phyloP scores from a whole-genome alignment of 495 filamentous ascomycete species.

The Hypoxylon subgilvum region DNA sequence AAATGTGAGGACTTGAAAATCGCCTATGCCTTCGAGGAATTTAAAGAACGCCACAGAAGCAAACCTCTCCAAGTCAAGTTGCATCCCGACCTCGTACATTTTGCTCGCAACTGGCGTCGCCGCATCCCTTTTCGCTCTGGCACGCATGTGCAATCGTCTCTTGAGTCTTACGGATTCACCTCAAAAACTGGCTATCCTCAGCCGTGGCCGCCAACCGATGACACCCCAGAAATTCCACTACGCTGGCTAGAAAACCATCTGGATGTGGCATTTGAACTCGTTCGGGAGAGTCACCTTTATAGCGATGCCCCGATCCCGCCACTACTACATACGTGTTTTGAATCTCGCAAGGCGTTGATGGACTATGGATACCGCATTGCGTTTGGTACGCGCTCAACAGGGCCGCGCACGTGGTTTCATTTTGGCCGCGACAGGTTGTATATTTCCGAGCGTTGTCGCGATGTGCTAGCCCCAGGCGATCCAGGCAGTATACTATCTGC shows the following conservation, averaged over 20 bases:
- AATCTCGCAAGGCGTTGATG: conserved; percentile 13
- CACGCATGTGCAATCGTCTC: background rate
- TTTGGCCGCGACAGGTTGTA: conserved; percentile 14
- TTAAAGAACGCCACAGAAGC: background rate
- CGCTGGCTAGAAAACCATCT: conserved; percentile 4
- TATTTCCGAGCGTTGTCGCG: background rate
- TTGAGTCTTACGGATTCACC: conserved; percentile 7
- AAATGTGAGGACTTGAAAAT: background rate
- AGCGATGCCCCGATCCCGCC: conserved; percentile 13
- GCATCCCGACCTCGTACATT: conserved; percentile 10
- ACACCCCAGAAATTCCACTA: conserved; percentile 8
- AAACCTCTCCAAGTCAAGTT: background rate
- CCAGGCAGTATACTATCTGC: background rate
- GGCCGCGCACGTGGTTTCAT: conserved; percentile 22
- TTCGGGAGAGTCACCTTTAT: conserved; percentile 7
- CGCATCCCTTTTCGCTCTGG: background rate
- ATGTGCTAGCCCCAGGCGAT: background rate
- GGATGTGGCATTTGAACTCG: conserved; percentile 10
- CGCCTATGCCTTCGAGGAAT: background rate
- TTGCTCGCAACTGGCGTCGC: conserved; percentile 2
- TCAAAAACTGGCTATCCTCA: background rate
- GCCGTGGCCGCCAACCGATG: conserved; percentile 2
- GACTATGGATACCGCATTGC: conserved; percentile 10
- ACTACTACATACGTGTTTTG: conserved; percentile 11
- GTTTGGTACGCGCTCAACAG: conserved; percentile 3